A percentile compares a stretch with the other conserved stretches of the same genome.
These are phyloP conservation scores for Penicillium verrucosum DNA, from an alignment of 2,329 filamentous ascomycete species.

Conservation along the genomic window DNA sequence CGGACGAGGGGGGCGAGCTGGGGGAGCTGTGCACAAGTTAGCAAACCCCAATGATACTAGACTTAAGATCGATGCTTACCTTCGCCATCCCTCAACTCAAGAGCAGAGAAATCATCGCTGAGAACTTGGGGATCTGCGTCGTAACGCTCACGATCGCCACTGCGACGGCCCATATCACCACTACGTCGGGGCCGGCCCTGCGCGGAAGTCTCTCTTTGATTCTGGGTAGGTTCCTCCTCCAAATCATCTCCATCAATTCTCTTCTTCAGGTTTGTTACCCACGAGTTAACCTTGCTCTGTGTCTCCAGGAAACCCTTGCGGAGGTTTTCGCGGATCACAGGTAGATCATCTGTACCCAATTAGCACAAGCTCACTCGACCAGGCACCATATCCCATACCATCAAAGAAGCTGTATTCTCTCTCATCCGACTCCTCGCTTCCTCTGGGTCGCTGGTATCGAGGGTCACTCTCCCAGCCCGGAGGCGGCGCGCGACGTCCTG, in stretches of 20 bases:
- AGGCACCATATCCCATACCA: conserved; percentile 41
- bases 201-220: conserved; percentile 33
- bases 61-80: conserved; percentile 33
- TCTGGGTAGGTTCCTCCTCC: conserved; percentile 27
- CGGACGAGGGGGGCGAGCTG: conserved; percentile 58
- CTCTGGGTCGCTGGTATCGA: conserved; percentile 46
- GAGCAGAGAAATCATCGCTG: conserved; percentile 76
- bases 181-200: conserved; percentile 55
- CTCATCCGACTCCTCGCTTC: conserved; percentile 60
- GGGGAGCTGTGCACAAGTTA: conserved; percentile 48
- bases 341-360: conserved; percentile 69
- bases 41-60: not conserved
- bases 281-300: conserved; percentile 85
- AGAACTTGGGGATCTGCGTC: conserved; percentile 91
- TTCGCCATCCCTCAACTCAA: conserved; percentile 62
- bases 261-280: conserved; percentile 90
- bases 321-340: conserved; percentile 87
- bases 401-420: conserved; percentile 89
- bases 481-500: conserved; percentile 33
- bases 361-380: conserved; percentile 6
- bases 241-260: conserved; percentile 84
- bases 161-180: conserved; percentile 64
- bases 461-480: conserved; percentile 31
- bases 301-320: conserved; percentile 94
- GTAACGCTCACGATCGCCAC: conserved; percentile 85